Conservation (phyloP, 2,329 filamentous ascomycete genomes). For the Pseudogymnoascus sp. region DNA sequence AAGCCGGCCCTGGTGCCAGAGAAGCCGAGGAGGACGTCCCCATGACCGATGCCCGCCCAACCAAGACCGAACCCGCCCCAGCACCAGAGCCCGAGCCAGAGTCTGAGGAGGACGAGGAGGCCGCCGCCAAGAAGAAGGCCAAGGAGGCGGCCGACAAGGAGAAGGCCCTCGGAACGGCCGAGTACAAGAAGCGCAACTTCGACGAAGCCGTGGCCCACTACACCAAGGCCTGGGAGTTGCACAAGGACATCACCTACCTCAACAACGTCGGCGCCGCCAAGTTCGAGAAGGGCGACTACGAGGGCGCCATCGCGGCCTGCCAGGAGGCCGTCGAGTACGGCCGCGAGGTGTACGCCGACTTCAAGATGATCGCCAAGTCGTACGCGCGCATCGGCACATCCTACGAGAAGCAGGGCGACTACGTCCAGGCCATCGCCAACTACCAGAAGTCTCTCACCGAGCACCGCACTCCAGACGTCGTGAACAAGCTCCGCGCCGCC, state of each 20-base stretch:
- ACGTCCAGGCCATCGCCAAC: slow-evolving; percentile 72
- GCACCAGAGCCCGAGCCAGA: slow-evolving; percentile 58
- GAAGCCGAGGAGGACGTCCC: slow-evolving; percentile 64
- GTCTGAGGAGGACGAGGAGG: slow-evolving; percentile 70
- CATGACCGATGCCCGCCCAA: slow-evolving; percentile 64
- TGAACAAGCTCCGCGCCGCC: slow-evolving; percentile 82
- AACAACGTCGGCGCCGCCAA: slow-evolving; percentile 93
- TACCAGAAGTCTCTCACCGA: slow-evolving; percentile 93
- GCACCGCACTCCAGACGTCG: slow-evolving; percentile 89
- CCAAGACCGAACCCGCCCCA: slow-evolving; percentile 49
- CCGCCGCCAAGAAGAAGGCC: slow-evolving; percentile 73
- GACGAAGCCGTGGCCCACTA: slow-evolving; percentile 94
- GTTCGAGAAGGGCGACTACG: slow-evolving; percentile 93
- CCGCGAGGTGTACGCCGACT: slow-evolving; percentile 82
- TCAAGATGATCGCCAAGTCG: slow-evolving; percentile 98
- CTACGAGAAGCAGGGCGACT: slow-evolving; percentile 82
- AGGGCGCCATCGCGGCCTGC: slow-evolving; percentile 79
- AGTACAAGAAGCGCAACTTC: slow-evolving; percentile 98
- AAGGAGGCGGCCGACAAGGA: slow-evolving; percentile 91
- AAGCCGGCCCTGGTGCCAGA: slow-evolving; percentile 31
- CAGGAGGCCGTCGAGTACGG: slow-evolving; percentile 85
- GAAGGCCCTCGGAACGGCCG: slow-evolving; percentile 87
- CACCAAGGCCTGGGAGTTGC: slow-evolving; percentile 82
- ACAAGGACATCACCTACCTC: slow-evolving; percentile 96
- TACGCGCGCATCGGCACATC: slow-evolving; percentile 91